Evolutionary conservation across 352 stramenopile species (phyloP), one percentile per base, ranked within the genome.

Genomic region (Peronospora destructor): DNA sequence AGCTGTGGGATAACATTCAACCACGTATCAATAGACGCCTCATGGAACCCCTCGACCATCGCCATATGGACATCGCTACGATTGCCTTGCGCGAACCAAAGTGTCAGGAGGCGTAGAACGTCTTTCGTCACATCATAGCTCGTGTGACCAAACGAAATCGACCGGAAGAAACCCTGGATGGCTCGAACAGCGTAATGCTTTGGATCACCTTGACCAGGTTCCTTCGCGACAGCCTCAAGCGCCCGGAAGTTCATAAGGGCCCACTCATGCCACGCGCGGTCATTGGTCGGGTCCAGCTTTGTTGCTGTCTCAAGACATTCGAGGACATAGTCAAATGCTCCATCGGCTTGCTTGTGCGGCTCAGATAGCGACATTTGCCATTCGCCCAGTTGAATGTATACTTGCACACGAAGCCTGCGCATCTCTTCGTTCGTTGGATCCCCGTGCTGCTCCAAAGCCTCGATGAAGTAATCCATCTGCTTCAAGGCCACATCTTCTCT

Each of bases 211-310:
- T 72, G 60, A 40, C 34, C 56, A 14, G 58, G 60, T 35, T 86
- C 76, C 40, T 86, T 84, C 7, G 69, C 40, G 0, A 65, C 71
- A 3, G 77, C 75, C 26, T 93, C 83, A 35, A 90, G 57, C 4
- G 78, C 83, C 2, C 78, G 70, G 67, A 98, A 99, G 74, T 99
- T 99, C 51, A 98, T 92, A 16, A 99, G 64, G 14, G 96, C 96
- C 97, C 97, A 99, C 43, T 92, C 86, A 68, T 99, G 97, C 88
- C 95, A 99, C 17, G 96, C 95, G 42, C 95, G 96, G 61, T 99
- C 97, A 50, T 97, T 96, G 32, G 84, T 94, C 37, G 76, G 79
- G 49, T 95, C 84, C 17, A 94, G 55, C 42, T 84, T 62, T 34
- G 84, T 95, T 25, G 85, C 85, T 0, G 71, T 88, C 47, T 85